Evolutionary conservation across 1,284 basidiomycete genomes (phyloP), one percentile per base, ranked within the genome.

Genomic region (Jaminaea rosea): DNA sequence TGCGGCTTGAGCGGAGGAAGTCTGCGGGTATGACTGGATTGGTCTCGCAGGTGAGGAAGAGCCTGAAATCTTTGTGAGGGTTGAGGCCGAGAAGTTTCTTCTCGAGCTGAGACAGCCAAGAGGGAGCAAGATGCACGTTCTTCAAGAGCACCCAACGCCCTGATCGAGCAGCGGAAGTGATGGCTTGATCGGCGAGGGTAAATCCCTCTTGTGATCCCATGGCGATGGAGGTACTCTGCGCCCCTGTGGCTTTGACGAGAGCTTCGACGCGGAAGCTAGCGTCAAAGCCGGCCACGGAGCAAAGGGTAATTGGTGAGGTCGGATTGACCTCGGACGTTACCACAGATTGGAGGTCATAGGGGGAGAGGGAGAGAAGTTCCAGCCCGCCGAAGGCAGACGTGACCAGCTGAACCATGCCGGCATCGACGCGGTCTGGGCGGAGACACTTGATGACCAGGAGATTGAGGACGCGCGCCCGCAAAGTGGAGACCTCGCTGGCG

Each of bases 391-490:
- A 91, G 26, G 87, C 83, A 19, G 78, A 76, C 26, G 79, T 79
- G 36, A 88, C 84, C 63, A 92, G 86, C n/a, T 79, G 68, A 5
- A 83, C 81, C 11, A 86, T 85, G 1, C 87, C 84, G 70, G 89
- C 87, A 46, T 90, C 76, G 17, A 93, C 79, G 48, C 89, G 84
- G 74, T 96, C 91, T 11, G 91, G 89, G 26, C 91, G 82, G 67
- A 93, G 78, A 72, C 88, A 91, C 74, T 92, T 92, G 75, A 94
- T 80, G 52, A 94, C 77, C 24, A 90, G 77, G 60, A 89, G 79
- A 15, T 81, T 79, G 27, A 88, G 85, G 47, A 91, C 80, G 13
- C 19, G 23, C 11, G 19, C 39, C 19, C 39, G 39, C 8, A 84
- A 83, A 58, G 84, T 82, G 28, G 84, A 76, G 48, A 84, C 42